Evolutionary conservation across 257 asterid genomes (phyloP).

Genomic region (Sherardia arvensis): DNA sequence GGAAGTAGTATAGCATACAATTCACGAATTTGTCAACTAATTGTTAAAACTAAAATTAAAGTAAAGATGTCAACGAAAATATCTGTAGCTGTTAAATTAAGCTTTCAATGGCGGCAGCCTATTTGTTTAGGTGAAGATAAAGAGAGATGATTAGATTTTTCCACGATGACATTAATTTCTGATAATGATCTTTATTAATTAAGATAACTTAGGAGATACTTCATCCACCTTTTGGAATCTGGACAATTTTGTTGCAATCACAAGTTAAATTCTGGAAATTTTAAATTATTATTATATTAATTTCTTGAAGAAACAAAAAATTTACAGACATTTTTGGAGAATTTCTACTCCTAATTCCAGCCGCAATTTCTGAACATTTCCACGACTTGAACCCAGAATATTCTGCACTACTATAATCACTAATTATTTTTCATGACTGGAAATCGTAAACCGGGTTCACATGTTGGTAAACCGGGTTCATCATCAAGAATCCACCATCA

Average conservation of each 20-base stretch:
- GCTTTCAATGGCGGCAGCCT: neutral
- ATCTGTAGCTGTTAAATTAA: neutral
- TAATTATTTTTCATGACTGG: slow-evolving; percentile 11
- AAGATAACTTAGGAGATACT: neutral
- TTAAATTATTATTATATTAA: too few relatives aligned
- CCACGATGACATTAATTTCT: neutral
- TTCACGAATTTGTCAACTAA: neutral
- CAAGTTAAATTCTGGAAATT: neutral
- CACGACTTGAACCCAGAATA: neutral
- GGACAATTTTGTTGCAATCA: neutral
- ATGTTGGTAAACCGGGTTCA: slow-evolving; percentile 18
- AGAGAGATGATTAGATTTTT: neutral
- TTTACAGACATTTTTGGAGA: neutral
- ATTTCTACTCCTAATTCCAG: neutral
- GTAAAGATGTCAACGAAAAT: neutral
- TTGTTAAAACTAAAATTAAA: too few relatives aligned
- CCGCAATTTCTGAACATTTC: neutral
- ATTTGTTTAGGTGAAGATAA: neutral
- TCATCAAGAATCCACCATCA: slow-evolving; percentile 12
- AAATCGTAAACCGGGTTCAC: slow-evolving; percentile 39
- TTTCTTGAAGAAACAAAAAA: too few relatives aligned
- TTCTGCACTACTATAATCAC: neutral
- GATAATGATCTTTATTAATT: neutral
- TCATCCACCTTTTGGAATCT: neutral
- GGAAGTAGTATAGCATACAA: too few relatives aligned